Base-by-base conservation (phyloP, 257 asterid genomes). In the Handroanthus guayacan region DNA sequence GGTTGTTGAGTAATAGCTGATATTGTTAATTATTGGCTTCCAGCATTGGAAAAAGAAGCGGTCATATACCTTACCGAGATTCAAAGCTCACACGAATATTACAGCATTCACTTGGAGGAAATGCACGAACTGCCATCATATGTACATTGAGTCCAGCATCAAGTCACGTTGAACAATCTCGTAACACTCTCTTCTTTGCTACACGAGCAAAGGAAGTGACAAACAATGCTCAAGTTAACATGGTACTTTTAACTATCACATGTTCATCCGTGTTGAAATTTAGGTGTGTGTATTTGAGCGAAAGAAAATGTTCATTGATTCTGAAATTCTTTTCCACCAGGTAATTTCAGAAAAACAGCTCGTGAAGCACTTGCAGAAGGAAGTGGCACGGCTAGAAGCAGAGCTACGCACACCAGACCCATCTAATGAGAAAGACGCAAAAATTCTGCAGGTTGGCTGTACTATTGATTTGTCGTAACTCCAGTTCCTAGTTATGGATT, bases 21-120 rank as follows among this genome's bases (percentile, higher is more conserved):
- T 60, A 62, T 47, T 73, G 45, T 62, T 62, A 14, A 38, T 73
- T 70, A 38, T 73, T 83, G 80, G 62, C 71, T 57, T 78, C 37
- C 83, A 93, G 98, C 82, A 89, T 89, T 67, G 97, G 99, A 52
- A 94, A 89, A 89, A 76, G 94, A 87, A 91, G 94, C 74, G 99
- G 99, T 38, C 99, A 94, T 84, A 81, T 94, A 80, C 97, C 97
- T 34, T 94, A 94, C 73, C 81, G 99, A 62, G 97, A 94, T 82
- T 94, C 99, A 39, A 94, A 92, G 89, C 95, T 94, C 78, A 94
- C 99, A 68, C 89, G 99, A 66, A 94, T 94, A 84, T 79, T 94
- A 88, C 99, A 94, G 86, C 99, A 92, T 83, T 92, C 99, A 43
- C 85, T 94, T 67, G 99, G 99, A 74, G 99, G 99, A 72, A 94